phyloP scores from a whole-genome alignment of 1,284 basidiomycete genomes.

The Wallemia ichthyophaga region DNA sequence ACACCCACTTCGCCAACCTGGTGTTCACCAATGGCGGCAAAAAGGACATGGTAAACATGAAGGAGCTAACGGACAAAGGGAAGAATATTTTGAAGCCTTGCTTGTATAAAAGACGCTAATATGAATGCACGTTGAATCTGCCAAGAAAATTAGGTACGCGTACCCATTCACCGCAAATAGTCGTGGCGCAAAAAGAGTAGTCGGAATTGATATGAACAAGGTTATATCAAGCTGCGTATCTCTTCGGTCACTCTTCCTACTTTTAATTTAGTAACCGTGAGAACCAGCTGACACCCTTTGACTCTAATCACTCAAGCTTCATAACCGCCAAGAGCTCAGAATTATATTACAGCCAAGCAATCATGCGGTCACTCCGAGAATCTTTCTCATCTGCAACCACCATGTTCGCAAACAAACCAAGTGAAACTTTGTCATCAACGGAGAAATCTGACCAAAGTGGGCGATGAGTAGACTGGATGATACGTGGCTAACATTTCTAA shows the following conservation, averaged over 20 bases:
- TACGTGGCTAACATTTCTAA: too few relatives aligned
- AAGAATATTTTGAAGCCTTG: slow-evolving; percentile 51
- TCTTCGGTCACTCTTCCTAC: too few relatives aligned
- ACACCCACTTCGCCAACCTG: slow-evolving; percentile 67
- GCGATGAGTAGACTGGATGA: not conserved
- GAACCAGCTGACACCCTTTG: too few relatives aligned
- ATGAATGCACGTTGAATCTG: not conserved
- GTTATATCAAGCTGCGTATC: too few relatives aligned
- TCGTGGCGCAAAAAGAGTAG: too few relatives aligned
- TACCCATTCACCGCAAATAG: not conserved
- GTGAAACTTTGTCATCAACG: not conserved
- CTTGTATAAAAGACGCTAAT: slow-evolving; percentile 76
- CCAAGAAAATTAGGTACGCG: not conserved
- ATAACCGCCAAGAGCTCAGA: not conserved
- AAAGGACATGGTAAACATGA: slow-evolving; percentile 29
- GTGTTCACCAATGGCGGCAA: slow-evolving; percentile 35
- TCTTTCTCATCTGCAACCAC: not conserved
- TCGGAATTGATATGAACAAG: too few relatives aligned
- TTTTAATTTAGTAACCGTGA: too few relatives aligned
- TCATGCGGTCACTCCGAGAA: not conserved
- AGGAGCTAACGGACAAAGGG: slow-evolving; percentile 28
- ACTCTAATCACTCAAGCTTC: too few relatives aligned
- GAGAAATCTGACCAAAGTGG: not conserved
- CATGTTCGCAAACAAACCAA: not conserved
- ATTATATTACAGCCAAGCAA: not conserved